These are phyloP conservation scores for Fusarium abutilonis DNA, from an alignment of 2,329 filamentous ascomycete species.

Conservation along the genomic window DNA sequence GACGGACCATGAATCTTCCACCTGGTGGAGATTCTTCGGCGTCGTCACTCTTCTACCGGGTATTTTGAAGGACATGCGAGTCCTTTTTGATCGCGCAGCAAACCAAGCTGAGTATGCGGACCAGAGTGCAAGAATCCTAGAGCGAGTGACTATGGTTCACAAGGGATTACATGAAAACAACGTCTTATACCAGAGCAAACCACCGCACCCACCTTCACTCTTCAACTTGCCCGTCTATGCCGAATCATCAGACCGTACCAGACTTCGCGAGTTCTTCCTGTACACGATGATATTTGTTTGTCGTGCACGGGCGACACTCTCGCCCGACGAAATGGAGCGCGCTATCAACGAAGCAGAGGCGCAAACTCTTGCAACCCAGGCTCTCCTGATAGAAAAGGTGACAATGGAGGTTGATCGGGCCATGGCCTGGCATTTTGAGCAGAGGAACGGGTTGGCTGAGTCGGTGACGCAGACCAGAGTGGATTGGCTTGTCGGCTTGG, in stretches of 20 bases:
- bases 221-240: neutral
- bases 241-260: neutral
- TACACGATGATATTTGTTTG: conserved; percentile 1
- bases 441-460: neutral
- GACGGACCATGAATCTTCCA: neutral
- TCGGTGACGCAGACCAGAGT: neutral
- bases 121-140: neutral
- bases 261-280: neutral
- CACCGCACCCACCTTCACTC: neutral
- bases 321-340: neutral
- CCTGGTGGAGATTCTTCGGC: neutral
- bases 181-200: neutral
- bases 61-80: neutral
- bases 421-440: neutral
- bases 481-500: neutral
- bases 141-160: neutral
- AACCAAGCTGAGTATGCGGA: neutral
- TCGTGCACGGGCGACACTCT: neutral
- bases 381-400: neutral
- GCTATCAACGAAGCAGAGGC: neutral
- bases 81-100: neutral
- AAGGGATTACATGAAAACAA: neutral
- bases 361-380: neutral
- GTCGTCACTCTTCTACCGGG: neutral
- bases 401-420: neutral